Evolutionary conservation across 163 green algal species (phyloP).

Genomic region (Chlamydomonas reinhardtii): DNA sequence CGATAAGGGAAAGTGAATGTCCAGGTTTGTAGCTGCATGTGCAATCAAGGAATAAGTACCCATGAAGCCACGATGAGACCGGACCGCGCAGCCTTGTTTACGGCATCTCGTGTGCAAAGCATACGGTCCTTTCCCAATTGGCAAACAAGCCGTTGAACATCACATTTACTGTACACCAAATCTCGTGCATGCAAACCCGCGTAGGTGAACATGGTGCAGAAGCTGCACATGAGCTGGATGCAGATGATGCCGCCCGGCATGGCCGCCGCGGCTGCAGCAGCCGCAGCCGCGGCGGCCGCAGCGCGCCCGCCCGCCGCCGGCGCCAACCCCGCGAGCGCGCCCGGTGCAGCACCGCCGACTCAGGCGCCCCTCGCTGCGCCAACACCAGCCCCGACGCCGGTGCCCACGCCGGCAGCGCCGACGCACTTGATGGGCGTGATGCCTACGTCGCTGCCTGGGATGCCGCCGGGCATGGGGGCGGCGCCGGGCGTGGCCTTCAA

Average conservation of each 20-base stretch:
- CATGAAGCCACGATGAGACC: too few relatives aligned
- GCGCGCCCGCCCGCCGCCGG: neutral
- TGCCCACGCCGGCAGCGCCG: neutral
- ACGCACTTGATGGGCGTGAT: neutral
- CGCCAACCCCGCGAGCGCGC: neutral
- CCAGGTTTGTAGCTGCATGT: neutral
- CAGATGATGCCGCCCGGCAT: slow-evolving; percentile 37
- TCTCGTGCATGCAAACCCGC: neutral
- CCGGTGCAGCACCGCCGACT: neutral
- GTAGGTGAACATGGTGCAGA: slow-evolving; percentile 53
- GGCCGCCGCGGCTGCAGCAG: slow-evolving; percentile 1
- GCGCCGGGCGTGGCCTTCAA: neutral
- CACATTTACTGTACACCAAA: too few relatives aligned
- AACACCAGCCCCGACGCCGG: neutral
- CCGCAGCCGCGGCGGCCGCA: neutral
- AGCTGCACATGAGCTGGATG: slow-evolving; percentile 59
- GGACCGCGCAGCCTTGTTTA: too few relatives aligned
- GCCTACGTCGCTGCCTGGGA: neutral
- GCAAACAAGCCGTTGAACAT: too few relatives aligned
- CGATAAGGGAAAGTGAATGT: neutral
- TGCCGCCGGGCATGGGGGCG: slow-evolving; percentile 3
- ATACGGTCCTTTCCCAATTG: too few relatives aligned
- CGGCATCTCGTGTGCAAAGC: too few relatives aligned
- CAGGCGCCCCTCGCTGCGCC: neutral
- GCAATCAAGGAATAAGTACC: too few relatives aligned